Percentiles rank a stretch among this genome's conserved stretches.
Conservation (phyloP, 2,329 filamentous ascomycete species). For the Claviceps fusiformis region DNA sequence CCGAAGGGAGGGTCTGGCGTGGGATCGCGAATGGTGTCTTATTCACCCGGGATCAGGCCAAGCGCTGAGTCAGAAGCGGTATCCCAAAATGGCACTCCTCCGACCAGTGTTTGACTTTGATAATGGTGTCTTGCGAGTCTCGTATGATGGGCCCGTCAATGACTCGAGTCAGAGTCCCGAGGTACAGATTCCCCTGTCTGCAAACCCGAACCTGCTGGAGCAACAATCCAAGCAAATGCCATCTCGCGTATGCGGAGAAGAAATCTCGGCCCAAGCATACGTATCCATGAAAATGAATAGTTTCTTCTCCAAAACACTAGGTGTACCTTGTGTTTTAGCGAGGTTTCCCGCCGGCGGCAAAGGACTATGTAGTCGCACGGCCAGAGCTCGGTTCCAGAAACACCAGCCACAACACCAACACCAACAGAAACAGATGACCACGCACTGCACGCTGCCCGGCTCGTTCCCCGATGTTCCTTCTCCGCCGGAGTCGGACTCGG, state of each 20-base stretch:
- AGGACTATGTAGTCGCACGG: conserved; percentile 47
- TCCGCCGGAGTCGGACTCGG: conserved; percentile 41
- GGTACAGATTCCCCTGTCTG: conserved; percentile 50
- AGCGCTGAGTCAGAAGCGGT: conserved; percentile 76
- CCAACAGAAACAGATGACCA: conserved; percentile 26
- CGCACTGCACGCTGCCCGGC: conserved; percentile 29
- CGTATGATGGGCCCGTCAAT: conserved; percentile 25
- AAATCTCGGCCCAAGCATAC: conserved; percentile 59
- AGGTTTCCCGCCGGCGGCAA: conserved; percentile 61
- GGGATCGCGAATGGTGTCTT: conserved; percentile 96
- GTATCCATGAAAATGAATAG: conserved; percentile 47
- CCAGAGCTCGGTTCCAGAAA: conserved; percentile 56
- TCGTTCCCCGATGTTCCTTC: conserved; percentile 41
- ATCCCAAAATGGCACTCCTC: conserved; percentile 78
- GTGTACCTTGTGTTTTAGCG: conserved; percentile 69
- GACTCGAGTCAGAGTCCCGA: conserved; percentile 6
- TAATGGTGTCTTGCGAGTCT: conserved; percentile 49
- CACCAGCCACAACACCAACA: conserved; percentile 42
- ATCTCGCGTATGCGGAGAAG: conserved; percentile 74
- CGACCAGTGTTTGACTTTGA: conserved; percentile 61
- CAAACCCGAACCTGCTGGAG: conserved; percentile 46
- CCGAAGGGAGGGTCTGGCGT: conserved; percentile 67
- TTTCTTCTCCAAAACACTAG: conserved; percentile 68
- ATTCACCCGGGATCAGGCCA: conserved; percentile 75
- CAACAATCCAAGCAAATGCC: conserved; percentile 25